phyloP scores from a whole-genome alignment of 2,329 filamentous ascomycete genomes.

The Exophiala sp. region DNA sequence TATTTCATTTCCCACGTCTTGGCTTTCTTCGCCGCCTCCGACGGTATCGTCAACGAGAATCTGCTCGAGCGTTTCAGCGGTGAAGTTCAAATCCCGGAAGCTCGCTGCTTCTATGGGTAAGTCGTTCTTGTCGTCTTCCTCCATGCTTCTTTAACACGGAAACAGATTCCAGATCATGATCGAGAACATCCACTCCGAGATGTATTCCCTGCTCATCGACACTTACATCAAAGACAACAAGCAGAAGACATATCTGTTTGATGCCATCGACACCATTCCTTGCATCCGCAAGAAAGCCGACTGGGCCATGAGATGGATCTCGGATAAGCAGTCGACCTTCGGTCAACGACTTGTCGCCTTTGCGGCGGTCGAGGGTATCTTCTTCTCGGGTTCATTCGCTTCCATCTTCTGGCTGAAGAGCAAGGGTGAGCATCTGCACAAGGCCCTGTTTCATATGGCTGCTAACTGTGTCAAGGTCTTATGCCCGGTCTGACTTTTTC shows the following conservation, averaged over 20 bases:
- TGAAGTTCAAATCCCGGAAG: slow-evolving; percentile 95
- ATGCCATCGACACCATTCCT: slow-evolving; percentile 97
- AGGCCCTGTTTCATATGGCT: neutral
- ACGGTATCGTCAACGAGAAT: slow-evolving; percentile 99
- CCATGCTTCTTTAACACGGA: neutral
- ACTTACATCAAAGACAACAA: slow-evolving; percentile 98
- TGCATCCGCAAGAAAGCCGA: slow-evolving; percentile 98
- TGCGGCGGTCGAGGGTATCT: slow-evolving; percentile 97
- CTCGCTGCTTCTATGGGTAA: slow-evolving; percentile 87
- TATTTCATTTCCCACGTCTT: slow-evolving; percentile 98
- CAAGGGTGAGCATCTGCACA: slow-evolving; percentile 53
- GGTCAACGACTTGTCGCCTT: slow-evolving; percentile 94
- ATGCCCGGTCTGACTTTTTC: slow-evolving; percentile 99
- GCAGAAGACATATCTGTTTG: slow-evolving; percentile 91
- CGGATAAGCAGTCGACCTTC: slow-evolving; percentile 87
- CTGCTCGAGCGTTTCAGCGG: slow-evolving; percentile 94
- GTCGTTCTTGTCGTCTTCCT: slow-evolving; percentile 1
- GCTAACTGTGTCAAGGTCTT: slow-evolving; percentile 47
- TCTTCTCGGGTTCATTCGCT: slow-evolving; percentile 97
- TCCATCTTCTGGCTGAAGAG: slow-evolving; percentile 99
- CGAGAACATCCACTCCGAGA: slow-evolving; percentile 95
- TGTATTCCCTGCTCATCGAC: slow-evolving; percentile 97
- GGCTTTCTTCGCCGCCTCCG: slow-evolving; percentile 97
- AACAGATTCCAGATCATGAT: slow-evolving; percentile 89
- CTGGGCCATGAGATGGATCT: slow-evolving; percentile 94